These are phyloP conservation scores for Dioscorea cayenensis DNA, from an alignment of 116 monocot species.

Conservation along the genomic window DNA sequence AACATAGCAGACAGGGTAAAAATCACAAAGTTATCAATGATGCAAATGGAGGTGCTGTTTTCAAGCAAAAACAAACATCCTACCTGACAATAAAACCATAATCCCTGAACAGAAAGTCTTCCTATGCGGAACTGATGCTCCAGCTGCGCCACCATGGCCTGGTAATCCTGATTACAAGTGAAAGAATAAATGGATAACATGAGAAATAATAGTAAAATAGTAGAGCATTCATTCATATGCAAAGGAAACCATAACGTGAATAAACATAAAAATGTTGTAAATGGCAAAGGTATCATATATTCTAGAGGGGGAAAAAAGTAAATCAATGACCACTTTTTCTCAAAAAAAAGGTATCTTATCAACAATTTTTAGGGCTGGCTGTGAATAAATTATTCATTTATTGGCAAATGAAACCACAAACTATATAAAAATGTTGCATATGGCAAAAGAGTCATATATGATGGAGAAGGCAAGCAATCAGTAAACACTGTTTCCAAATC, in stretches of 20 bases:
- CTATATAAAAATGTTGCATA: background rate
- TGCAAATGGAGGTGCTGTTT: background rate
- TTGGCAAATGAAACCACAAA: background rate
- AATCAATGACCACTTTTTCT: too few relatives aligned
- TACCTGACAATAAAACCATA: conserved; percentile 99
- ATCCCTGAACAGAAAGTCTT: conserved; percentile 82
- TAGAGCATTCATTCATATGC: too few relatives aligned
- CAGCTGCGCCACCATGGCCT: conserved; percentile 92
- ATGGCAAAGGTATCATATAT: too few relatives aligned
- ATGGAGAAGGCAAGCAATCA: background rate
- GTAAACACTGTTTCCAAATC: background rate
- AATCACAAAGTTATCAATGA: conserved; percentile 2
- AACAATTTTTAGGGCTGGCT: background rate
- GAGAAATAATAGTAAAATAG: too few relatives aligned
- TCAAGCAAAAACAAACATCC: conserved; percentile 2
- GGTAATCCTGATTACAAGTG: conserved; percentile 66
- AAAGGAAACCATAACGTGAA: background rate
- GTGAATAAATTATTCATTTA: background rate
- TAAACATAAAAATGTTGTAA: background rate
- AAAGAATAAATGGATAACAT: background rate
- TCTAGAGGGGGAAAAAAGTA: too few relatives aligned
- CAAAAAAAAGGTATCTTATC: too few relatives aligned
- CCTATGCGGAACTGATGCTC: conserved; percentile 98
- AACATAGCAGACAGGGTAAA: conserved; percentile 9
- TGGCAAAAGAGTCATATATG: background rate